Conservation (phyloP, 495 filamentous ascomycete genomes). For the Xylaria longipes region DNA sequence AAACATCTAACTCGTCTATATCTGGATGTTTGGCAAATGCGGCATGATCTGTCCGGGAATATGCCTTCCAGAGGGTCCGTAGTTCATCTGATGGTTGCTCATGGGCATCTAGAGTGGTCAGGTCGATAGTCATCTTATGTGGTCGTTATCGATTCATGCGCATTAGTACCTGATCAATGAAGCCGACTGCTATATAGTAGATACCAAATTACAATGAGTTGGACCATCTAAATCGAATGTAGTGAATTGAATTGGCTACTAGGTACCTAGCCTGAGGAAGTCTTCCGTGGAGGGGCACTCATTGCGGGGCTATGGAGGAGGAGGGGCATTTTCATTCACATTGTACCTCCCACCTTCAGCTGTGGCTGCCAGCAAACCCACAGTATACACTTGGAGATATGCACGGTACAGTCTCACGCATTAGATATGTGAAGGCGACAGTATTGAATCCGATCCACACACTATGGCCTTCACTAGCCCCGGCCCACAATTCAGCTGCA, state of each 20-base stretch:
- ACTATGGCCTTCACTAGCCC: neutral
- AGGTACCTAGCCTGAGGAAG: neutral
- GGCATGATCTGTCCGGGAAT: constrained; percentile 49
- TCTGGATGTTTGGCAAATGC: constrained; percentile 44
- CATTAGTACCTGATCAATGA: too few relatives aligned
- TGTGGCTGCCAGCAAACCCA: constrained; percentile 6
- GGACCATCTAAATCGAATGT: too few relatives aligned
- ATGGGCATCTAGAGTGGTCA: constrained; percentile 67
- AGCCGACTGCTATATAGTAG: too few relatives aligned
- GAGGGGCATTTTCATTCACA: constrained; percentile 8
- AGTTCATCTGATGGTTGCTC: constrained; percentile 72
- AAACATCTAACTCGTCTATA: constrained; percentile 51
- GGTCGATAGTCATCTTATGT: constrained; percentile 45
- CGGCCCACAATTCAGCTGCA: constrained; percentile 3
- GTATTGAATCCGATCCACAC: neutral
- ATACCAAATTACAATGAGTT: too few relatives aligned
- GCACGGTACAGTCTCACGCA: neutral
- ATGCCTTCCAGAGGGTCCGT: constrained; percentile 66
- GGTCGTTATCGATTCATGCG: neutral
- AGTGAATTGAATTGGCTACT: neutral
- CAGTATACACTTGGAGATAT: neutral
- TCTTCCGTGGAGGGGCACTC: constrained; percentile 24
- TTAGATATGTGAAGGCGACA: neutral
- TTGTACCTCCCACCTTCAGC: neutral
- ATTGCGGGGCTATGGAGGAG: constrained; percentile 24